Base-by-base conservation (phyloP, 805 yeast species). In the Monosporozyma siamensis region DNA sequence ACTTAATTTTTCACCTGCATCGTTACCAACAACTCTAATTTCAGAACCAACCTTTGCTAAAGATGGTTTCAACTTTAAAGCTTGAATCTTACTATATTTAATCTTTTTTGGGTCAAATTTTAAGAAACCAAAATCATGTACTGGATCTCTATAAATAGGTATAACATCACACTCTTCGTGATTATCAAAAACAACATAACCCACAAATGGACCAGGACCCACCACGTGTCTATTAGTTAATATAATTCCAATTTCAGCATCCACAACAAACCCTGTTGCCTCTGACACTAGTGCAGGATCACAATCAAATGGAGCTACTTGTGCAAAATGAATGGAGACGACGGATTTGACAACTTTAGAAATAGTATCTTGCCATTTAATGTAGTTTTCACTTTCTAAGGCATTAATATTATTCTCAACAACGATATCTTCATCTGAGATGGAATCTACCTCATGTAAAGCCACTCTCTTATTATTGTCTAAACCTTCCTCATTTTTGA, bases 181-280 rank as follows among this genome's bases (percentile, higher is more conserved):
- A 59, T 89, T 89, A 57, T 89, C 95, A 57, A 89, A 89, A 1
- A 89, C 87, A 0, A 85, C 95, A 56, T 82, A 86, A 1, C 97
- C 97, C 27, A 79, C 74, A 61, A 89, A 88, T 1, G 96, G 96
- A 14, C 96, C 95, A 0, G 96, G 88, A 2, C 95, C 95, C 34
- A 88, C 96, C 39, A 89, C 97, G 57, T 89, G 97, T 56, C 96
- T 74, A 65, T 89, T 89, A 9, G 97, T 89, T 59, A 89, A 70
- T 47, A 89, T 87, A 45, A 88, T 75, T 12, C 97, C 97, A 21
- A 77, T 63, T 43, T 74, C 69, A 2, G 90, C 72, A 60, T 89
- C 97, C 9, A 89, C 96, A 5, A 89, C 87, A 61, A 89, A 89
- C 2, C 97, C 97, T 0, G 96, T 86, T n/a, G 96, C 97, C 61